Conservation (phyloP, 768 basidiomycete species). For the Phylloporus scabripes region DNA sequence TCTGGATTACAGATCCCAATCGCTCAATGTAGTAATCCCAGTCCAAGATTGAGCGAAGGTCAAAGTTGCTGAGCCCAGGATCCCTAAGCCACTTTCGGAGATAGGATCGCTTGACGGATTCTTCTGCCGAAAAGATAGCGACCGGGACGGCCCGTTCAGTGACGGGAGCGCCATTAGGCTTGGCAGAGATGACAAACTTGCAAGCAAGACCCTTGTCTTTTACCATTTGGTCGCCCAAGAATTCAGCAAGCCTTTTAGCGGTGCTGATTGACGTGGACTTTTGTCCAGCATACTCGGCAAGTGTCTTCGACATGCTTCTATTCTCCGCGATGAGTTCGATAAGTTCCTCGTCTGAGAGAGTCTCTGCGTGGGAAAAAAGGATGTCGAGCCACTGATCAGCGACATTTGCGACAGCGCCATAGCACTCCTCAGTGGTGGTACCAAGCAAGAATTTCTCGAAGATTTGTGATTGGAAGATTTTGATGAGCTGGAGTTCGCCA, state of each 20-base stretch:
- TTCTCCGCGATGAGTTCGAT: slow-evolving; percentile 99
- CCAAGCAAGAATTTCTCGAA: slow-evolving; percentile 98
- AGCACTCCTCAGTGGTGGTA: slow-evolving; percentile 90
- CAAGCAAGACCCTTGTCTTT: slow-evolving; percentile 99
- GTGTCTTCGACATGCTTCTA: slow-evolving; percentile 93
- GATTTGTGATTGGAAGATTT: slow-evolving; percentile 97
- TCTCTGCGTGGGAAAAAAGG: slow-evolving; percentile 81
- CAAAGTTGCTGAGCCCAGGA: slow-evolving; percentile 78
- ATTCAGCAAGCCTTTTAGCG: slow-evolving; percentile 90
- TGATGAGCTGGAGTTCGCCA: slow-evolving; percentile 96
- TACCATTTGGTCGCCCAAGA: slow-evolving; percentile 97
- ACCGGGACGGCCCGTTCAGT: slow-evolving; percentile 96
- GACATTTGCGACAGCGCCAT: slow-evolving; percentile 86
- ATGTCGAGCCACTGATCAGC: slow-evolving; percentile 98
- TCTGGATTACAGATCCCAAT: slow-evolving; percentile 95
- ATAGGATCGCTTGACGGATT: slow-evolving; percentile 81
- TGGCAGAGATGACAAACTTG: slow-evolving; percentile 97
- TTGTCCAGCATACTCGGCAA: slow-evolving; percentile 93
- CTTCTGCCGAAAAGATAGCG: slow-evolving; percentile 96
- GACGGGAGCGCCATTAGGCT: slow-evolving; percentile 88
- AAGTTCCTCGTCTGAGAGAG: slow-evolving; percentile 82
- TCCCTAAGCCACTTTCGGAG: slow-evolving; percentile 97
- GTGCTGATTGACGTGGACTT: slow-evolving; percentile 99
- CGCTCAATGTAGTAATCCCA: slow-evolving; percentile 99
- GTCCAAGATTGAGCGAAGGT: slow-evolving; percentile 90